These are phyloP conservation scores for Triticum aestivum DNA, from an alignment of 176 grass and related monocot genomes.

Conservation along the genomic window DNA sequence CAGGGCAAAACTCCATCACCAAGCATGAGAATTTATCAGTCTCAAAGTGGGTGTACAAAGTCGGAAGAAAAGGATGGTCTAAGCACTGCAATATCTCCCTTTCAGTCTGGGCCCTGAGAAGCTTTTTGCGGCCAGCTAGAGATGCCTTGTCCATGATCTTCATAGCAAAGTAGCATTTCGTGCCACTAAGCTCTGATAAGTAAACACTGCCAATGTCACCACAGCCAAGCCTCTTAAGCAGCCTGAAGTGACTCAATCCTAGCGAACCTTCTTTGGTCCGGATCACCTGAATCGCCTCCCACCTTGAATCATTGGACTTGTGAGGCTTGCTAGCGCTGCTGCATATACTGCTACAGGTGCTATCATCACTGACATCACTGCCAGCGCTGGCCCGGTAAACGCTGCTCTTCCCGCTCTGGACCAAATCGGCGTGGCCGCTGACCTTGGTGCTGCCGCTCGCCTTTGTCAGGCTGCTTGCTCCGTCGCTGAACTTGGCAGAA, in stretches of 20 bases:
- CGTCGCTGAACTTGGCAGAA: slow-evolving; percentile 40
- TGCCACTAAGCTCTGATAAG: slow-evolving; percentile 61
- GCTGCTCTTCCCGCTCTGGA: slow-evolving; percentile 52
- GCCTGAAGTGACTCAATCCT: slow-evolving; percentile 66
- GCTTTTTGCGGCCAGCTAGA: slow-evolving; percentile 60
- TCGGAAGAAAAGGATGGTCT: slow-evolving; percentile 81
- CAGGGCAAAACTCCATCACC: slow-evolving; percentile 93
- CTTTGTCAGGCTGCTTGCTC: slow-evolving; percentile 37
- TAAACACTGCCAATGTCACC: slow-evolving; percentile 83
- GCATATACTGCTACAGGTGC: slow-evolving; percentile 69
- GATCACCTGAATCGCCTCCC: slow-evolving; percentile 64
- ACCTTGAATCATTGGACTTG: slow-evolving; percentile 72
- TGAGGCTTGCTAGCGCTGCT: slow-evolving; percentile 69
- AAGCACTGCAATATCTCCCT: slow-evolving; percentile 78
- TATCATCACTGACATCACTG: slow-evolving; percentile 70
- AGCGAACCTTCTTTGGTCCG: slow-evolving; percentile 47
- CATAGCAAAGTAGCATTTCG: slow-evolving; percentile 69
- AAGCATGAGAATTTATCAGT: slow-evolving; percentile 83
- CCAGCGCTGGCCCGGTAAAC: slow-evolving; percentile 46
- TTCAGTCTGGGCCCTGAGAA: slow-evolving; percentile 68
- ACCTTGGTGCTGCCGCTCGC: slow-evolving; percentile 41
- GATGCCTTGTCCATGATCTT: slow-evolving; percentile 80
- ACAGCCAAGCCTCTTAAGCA: slow-evolving; percentile 71
- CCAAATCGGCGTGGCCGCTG: slow-evolving; percentile 36
- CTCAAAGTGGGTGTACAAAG: slow-evolving; percentile 81